These are phyloP conservation scores for Aspergillus awamori DNA, from an alignment of 2,329 filamentous ascomycete genomes.

Conservation along the genomic window DNA sequence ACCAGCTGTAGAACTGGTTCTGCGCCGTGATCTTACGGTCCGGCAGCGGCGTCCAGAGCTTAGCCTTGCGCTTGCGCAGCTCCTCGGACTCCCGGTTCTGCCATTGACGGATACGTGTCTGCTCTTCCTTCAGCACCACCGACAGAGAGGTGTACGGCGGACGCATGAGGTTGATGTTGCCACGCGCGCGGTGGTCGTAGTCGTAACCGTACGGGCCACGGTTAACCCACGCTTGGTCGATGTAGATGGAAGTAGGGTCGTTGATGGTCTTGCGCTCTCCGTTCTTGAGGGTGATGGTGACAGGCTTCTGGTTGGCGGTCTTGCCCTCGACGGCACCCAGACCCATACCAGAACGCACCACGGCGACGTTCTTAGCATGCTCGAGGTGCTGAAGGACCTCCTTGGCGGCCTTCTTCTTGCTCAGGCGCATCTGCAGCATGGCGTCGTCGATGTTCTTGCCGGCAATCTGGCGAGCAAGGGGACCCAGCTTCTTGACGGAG, in stretches of 20 bases:
- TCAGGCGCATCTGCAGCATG: constrained; percentile 91
- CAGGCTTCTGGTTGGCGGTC: constrained; percentile 37
- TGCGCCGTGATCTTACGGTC: constrained; percentile 83
- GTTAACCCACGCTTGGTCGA: constrained; percentile 91
- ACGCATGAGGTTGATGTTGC: constrained; percentile 67
- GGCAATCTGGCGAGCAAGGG: constrained; percentile 81
- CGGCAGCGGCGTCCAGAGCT: constrained; percentile 85
- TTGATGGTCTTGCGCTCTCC: constrained; percentile 71
- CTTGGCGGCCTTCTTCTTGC: constrained; percentile 85
- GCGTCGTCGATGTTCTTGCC: constrained; percentile 95
- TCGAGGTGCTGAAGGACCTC: constrained; percentile 80
- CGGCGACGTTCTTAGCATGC: constrained; percentile 77
- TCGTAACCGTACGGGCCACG: constrained; percentile 66
- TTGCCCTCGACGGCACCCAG: constrained; percentile 48
- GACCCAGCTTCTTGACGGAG: constrained; percentile 86
- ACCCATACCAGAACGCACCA: constrained; percentile 84
- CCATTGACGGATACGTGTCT: constrained; percentile 79
- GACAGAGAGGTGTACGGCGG: constrained; percentile 76
- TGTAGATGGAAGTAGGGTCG: constrained; percentile 81
- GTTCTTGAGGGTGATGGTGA: constrained; percentile 72
- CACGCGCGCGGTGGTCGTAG: constrained; percentile 75
- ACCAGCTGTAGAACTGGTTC: constrained; percentile 92
- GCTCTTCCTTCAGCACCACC: constrained; percentile 88
- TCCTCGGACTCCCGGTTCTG: constrained; percentile 77
- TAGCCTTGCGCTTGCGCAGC: constrained; percentile 71